Percentiles rank a stretch among this genome's conserved stretches.
These are phyloP conservation scores for Bacidia rubella DNA, from an alignment of 495 filamentous ascomycete species.

Conservation along the genomic window DNA sequence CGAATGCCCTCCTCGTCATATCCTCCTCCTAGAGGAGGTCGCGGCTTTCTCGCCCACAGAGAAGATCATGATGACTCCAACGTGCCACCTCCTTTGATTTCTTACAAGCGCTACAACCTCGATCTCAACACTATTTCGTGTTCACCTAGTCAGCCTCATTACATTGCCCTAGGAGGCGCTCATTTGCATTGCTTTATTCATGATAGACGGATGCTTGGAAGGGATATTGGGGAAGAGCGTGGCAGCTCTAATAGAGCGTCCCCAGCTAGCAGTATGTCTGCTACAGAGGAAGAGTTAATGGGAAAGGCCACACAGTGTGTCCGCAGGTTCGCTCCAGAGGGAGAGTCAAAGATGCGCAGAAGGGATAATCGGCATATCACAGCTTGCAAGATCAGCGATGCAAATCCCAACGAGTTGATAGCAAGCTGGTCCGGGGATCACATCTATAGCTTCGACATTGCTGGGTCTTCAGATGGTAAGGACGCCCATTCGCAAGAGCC, in stretches of 20 bases:
- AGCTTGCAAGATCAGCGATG: slow-evolving; percentile 67
- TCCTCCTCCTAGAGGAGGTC: slow-evolving; percentile 37
- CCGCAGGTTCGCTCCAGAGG: slow-evolving; percentile 52
- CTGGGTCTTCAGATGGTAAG: slow-evolving; percentile 45
- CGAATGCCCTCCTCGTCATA: slow-evolving; percentile 54
- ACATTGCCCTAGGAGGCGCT: slow-evolving; percentile 60
- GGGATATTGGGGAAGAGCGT: slow-evolving; percentile 40
- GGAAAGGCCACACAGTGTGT: slow-evolving; percentile 55
- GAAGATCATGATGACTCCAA: slow-evolving; percentile 40
- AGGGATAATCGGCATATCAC: slow-evolving; percentile 56
- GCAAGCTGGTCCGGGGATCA: slow-evolving; percentile 66
- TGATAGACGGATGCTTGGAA: slow-evolving; percentile 59
- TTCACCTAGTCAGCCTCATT: slow-evolving; percentile 58
- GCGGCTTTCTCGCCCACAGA: slow-evolving; percentile 33
- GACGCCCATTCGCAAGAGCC: slow-evolving; percentile 20
- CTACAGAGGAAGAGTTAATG: slow-evolving; percentile 43
- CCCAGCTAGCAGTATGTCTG: slow-evolving; percentile 22
- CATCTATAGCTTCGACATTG: slow-evolving; percentile 61
- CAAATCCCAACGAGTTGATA: slow-evolving; percentile 59
- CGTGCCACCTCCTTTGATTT: slow-evolving; percentile 57
- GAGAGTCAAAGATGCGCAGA: slow-evolving; percentile 37
- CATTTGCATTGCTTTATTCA: slow-evolving; percentile 66
- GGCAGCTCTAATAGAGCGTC: slow-evolving; percentile 30
- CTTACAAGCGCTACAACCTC: slow-evolving; percentile 50
- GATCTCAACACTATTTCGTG: slow-evolving; percentile 68